These are phyloP conservation scores for Penicillium brevicompactum DNA, from an alignment of 2,329 filamentous ascomycete genomes.

Conservation along the genomic window DNA sequence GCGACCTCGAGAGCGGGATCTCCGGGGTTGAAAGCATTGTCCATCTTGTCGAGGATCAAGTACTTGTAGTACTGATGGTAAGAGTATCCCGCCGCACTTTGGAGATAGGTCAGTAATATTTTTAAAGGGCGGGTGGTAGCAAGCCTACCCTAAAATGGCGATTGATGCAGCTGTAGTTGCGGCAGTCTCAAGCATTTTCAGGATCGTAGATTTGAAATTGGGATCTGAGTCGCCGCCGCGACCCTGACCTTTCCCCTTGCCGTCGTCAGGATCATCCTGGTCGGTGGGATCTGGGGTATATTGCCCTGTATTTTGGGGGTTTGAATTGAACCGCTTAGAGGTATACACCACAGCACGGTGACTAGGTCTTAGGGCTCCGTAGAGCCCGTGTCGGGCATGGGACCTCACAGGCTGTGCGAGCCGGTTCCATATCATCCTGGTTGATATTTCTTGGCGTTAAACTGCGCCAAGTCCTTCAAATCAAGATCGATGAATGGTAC, in stretches of 20 bases:
- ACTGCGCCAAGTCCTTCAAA: slow-evolving; percentile 3
- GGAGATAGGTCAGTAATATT: slow-evolving; percentile 16
- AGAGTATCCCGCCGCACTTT: slow-evolving; percentile 65
- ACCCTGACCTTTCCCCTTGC: slow-evolving; percentile 25
- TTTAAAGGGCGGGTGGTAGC: not conserved
- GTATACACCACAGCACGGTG: slow-evolving; percentile 12
- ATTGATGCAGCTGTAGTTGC: slow-evolving; percentile 77
- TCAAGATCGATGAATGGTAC: not conserved
- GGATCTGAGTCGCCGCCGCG: slow-evolving; percentile 30
- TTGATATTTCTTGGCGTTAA: slow-evolving; percentile 1
- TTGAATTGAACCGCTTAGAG: slow-evolving; percentile 28
- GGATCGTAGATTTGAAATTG: slow-evolving; percentile 41
- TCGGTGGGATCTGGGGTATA: slow-evolving; percentile 32
- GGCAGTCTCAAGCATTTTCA: slow-evolving; percentile 73
- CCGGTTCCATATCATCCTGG: slow-evolving; percentile 30
- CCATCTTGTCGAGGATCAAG: slow-evolving; percentile 88
- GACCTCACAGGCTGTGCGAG: slow-evolving; percentile 25
- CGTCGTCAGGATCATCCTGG: slow-evolving; percentile 32
- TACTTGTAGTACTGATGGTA: slow-evolving; percentile 88
- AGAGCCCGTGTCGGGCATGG: slow-evolving; percentile 20
- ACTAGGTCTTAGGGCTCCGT: slow-evolving; percentile 14
- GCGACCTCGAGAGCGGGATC: slow-evolving; percentile 86
- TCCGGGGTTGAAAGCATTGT: slow-evolving; percentile 85
- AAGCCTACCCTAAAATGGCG: slow-evolving; percentile 62
- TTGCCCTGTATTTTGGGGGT: slow-evolving; percentile 21